These are phyloP conservation scores for Phaeosphaeriaceae sp. DNA, from an alignment of 2,329 filamentous ascomycete species.

Conservation along the genomic window DNA sequence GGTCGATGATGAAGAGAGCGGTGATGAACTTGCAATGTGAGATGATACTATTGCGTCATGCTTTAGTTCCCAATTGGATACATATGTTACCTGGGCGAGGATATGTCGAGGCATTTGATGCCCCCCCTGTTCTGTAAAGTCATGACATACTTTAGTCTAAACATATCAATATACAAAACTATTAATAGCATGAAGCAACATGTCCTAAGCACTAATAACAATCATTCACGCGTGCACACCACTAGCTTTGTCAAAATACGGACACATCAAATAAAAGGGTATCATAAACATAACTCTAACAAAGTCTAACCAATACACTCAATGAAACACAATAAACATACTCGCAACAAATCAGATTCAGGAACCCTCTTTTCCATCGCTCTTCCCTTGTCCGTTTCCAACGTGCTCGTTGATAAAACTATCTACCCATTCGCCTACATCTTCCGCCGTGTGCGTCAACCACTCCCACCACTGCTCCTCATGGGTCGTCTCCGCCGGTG, in stretches of 20 bases:
- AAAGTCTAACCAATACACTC: not conserved
- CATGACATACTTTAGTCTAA: no score
- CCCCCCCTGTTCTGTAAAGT: no score
- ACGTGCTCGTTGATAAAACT: slow-evolving; percentile 40
- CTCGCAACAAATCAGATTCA: not conserved
- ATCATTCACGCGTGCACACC: no score
- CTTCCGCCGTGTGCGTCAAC: slow-evolving; percentile 45
- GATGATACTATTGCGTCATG: not conserved
- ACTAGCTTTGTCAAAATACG: no score
- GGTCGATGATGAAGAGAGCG: slow-evolving; percentile 25
- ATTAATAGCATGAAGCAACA: no score
- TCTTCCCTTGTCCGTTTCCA: slow-evolving; percentile 1
- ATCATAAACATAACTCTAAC: not conserved
- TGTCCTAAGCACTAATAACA: no score
- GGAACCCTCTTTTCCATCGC: slow-evolving; percentile 3
- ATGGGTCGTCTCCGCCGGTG: slow-evolving; percentile 14
- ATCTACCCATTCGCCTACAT: slow-evolving; percentile 46
- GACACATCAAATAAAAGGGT: not conserved
- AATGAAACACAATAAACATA: not conserved
- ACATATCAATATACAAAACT: no score
- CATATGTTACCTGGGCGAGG: no score
- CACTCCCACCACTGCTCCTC: slow-evolving; percentile 44
- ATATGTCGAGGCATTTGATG: no score
- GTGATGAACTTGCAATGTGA: slow-evolving; percentile 36
- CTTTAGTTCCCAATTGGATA: no score